phyloP scores from a whole-genome alignment of 2,329 filamentous ascomycete species.

The Fusarium nanum region DNA sequence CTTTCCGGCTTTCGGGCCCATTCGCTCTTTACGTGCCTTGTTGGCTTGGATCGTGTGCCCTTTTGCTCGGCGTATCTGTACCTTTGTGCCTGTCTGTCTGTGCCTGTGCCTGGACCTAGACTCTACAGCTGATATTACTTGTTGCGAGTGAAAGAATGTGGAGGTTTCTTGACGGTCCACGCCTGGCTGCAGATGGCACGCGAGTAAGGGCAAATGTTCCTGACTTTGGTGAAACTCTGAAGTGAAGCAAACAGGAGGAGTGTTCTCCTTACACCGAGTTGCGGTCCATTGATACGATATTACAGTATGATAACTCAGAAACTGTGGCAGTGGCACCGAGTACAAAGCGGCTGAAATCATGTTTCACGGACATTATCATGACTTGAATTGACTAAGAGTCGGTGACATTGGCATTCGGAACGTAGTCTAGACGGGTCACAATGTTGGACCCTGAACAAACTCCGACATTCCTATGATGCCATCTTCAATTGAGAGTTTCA shows the following conservation, averaged over 20 bases:
- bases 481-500: slow-evolving; percentile 3
- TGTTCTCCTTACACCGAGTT: background rate
- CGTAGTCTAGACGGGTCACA: background rate
- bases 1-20: slow-evolving; percentile 33
- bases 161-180: slow-evolving; percentile 23
- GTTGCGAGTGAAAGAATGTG: slow-evolving; percentile 16
- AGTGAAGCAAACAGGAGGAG: background rate
- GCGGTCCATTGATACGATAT: background rate
- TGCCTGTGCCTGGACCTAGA: slow-evolving; percentile 33
- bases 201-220: slow-evolving; percentile 7
- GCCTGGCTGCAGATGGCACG: slow-evolving; percentile 13
- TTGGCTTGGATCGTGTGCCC: slow-evolving; percentile 22
- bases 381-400: slow-evolving; percentile 19
- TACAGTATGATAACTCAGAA: slow-evolving; percentile 6
- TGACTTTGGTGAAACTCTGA: slow-evolving; percentile 19
- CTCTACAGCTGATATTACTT: slow-evolving; percentile 12
- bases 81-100: slow-evolving; percentile 16
- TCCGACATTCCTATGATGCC: slow-evolving; percentile 29
- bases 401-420: slow-evolving; percentile 1
- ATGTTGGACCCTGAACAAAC: slow-evolving; percentile 5
- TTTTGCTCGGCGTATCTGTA: slow-evolving; percentile 22
- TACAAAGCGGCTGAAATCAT: slow-evolving; percentile 41
- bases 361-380: slow-evolving; percentile 40
- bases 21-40: slow-evolving; percentile 4
- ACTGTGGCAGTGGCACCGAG: slow-evolving; percentile 32